These are phyloP conservation scores for Triadica sebifera DNA, from an alignment of 345 rosid genomes.

Conservation along the genomic window DNA sequence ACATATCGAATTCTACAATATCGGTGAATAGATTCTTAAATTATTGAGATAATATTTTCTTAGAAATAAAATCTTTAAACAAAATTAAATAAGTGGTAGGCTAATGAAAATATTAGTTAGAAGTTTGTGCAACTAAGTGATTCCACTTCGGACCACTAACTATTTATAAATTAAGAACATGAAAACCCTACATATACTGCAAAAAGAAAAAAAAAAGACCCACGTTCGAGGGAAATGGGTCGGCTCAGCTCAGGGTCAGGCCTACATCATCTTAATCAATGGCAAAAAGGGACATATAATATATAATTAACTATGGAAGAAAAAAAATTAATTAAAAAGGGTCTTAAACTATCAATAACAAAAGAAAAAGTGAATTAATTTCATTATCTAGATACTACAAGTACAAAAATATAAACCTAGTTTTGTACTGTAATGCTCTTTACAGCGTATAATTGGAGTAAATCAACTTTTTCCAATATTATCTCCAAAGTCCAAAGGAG, in stretches of 20 bases:
- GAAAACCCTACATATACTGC: constrained; percentile 28
- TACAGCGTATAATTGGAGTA: constrained; percentile 26
- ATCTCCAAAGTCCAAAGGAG: neutral
- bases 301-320: neutral
- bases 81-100: too few species aligned
- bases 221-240: constrained; percentile 46
- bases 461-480: constrained; percentile 21
- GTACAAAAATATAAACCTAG: constrained; percentile 26
- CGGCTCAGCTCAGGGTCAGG: constrained; percentile 29
- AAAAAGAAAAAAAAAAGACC: constrained; percentile 32
- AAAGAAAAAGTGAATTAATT: constrained; percentile 11
- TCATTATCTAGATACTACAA: constrained; percentile 20
- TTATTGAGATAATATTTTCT: constrained; percentile 1
- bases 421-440: constrained; percentile 35
- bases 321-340: neutral
- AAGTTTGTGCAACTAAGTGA: constrained; percentile 17
- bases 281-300: neutral
- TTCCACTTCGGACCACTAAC: constrained; percentile 26
- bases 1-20: too few species aligned
- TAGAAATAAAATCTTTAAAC: neutral
- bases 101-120: constrained; percentile 1
- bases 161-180: constrained; percentile 16
- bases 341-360: neutral
- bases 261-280: constrained; percentile 27
- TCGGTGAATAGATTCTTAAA: too few species aligned